These are phyloP conservation scores for Aureobasidium sp. DNA, from an alignment of 2,329 filamentous ascomycete species.

Conservation along the genomic window DNA sequence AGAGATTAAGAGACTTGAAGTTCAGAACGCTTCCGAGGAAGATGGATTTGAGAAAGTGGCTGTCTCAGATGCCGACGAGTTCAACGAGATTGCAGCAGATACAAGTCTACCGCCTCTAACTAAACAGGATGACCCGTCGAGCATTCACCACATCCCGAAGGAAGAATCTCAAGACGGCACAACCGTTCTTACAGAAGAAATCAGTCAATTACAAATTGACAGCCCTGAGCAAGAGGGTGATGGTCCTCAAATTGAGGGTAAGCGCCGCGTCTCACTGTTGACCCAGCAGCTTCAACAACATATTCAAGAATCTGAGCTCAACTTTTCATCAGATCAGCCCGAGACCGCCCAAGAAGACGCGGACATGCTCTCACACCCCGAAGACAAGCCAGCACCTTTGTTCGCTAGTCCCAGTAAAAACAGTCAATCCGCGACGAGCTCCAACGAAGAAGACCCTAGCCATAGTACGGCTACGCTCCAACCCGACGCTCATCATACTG, in stretches of 20 bases:
- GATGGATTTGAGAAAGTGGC: conserved; percentile 91
- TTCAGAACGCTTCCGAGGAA: conserved; percentile 76
- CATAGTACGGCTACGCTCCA: conserved; percentile 20
- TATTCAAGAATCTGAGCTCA: conserved; percentile 23
- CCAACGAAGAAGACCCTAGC: conserved; percentile 15
- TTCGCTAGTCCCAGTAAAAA: conserved; percentile 42
- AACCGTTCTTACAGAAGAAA: not conserved
- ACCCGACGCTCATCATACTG: conserved; percentile 13
- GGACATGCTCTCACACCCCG: conserved; percentile 42
- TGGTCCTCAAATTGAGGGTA: conserved; percentile 22
- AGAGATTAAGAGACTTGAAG: conserved; percentile 62
- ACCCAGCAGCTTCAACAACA: conserved; percentile 34
- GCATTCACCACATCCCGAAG: conserved; percentile 36
- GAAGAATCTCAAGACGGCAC: conserved; percentile 31
- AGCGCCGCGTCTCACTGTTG: conserved; percentile 32
- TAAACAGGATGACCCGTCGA: conserved; percentile 12
- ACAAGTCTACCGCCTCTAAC: conserved; percentile 21
- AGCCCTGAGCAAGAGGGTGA: conserved; percentile 11
- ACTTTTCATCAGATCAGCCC: conserved; percentile 25
- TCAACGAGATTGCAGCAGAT: conserved; percentile 47
- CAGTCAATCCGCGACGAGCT: conserved; percentile 15
- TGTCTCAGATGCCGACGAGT: conserved; percentile 60
- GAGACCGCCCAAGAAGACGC: conserved; percentile 22
- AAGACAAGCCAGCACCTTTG: conserved; percentile 63
- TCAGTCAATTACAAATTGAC: conserved; percentile 7